Conservation (phyloP, 352 stramenopile species). For the Peronospora belbahrii region DNA sequence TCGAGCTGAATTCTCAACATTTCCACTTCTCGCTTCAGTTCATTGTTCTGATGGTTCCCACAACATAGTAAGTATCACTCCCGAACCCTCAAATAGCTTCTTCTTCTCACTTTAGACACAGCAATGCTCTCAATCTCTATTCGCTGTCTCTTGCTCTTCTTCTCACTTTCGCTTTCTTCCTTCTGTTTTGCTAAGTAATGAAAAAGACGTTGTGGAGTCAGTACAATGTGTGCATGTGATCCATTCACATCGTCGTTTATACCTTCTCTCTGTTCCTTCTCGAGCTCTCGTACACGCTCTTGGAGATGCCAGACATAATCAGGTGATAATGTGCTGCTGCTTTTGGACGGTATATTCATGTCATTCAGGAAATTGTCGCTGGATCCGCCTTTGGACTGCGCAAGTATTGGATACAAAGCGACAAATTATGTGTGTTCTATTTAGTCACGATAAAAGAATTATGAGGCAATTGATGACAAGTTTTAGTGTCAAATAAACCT, state of each 20-base stretch:
- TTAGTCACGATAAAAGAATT: background rate
- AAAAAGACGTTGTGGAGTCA: background rate
- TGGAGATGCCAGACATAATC: constrained; percentile 27
- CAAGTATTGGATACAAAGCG: background rate
- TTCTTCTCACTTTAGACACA: constrained; percentile 39
- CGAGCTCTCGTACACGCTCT: constrained; percentile 23
- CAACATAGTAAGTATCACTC: background rate
- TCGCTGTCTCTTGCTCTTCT: constrained; percentile 40
- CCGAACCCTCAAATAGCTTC: background rate
- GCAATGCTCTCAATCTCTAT: constrained; percentile 51
- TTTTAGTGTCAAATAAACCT: constrained; percentile 3
- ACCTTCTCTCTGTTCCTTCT: constrained; percentile 35
- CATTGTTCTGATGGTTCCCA: constrained; percentile 27
- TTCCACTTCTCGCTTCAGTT: constrained; percentile 45
- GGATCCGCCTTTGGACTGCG: constrained; percentile 13
- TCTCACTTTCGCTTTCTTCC: constrained; percentile 20
- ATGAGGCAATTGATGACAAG: background rate
- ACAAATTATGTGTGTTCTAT: background rate
- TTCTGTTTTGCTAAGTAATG: constrained; percentile 20
- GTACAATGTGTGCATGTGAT: background rate
- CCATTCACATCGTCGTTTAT: background rate
- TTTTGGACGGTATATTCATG: constrained; percentile 24
- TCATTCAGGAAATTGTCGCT: constrained; percentile 35
- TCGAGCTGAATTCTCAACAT: constrained; percentile 47
- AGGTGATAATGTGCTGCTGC: background rate